These are phyloP conservation scores for Cyberlindnera mycetangii DNA, from an alignment of 805 yeast genomes.

Conservation along the genomic window DNA sequence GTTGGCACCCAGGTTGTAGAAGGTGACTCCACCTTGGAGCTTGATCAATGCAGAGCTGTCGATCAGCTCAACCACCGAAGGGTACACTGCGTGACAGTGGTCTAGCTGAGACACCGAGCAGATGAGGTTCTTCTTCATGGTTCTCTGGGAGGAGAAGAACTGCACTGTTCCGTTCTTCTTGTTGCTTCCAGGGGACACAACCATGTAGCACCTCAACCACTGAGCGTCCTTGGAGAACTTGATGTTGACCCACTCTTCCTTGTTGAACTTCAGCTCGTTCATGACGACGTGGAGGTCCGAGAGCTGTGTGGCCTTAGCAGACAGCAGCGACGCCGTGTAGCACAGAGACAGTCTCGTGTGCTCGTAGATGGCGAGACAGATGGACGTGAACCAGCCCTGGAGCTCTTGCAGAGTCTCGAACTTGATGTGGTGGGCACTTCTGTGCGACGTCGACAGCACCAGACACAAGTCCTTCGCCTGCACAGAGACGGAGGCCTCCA, in stretches of 20 bases:
- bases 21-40: slow-evolving; percentile 50
- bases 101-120: slow-evolving; percentile 44
- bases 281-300: slow-evolving; percentile 58
- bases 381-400: slow-evolving; percentile 43
- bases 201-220: slow-evolving; percentile 56
- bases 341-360: slow-evolving; percentile 55
- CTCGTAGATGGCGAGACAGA: slow-evolving; percentile 56
- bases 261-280: slow-evolving; percentile 43
- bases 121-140: slow-evolving; percentile 48
- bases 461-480: slow-evolving; percentile 5
- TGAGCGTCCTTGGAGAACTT: slow-evolving; percentile 56
- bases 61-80: slow-evolving; percentile 49
- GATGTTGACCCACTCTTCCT: slow-evolving; percentile 61
- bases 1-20: slow-evolving; percentile 27
- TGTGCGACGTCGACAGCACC: slow-evolving; percentile 15
- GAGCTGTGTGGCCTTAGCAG: slow-evolving; percentile 53
- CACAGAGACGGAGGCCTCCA: slow-evolving; percentile 18
- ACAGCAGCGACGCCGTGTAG: slow-evolving; percentile 61
- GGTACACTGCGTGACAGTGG: slow-evolving; percentile 54
- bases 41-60: slow-evolving; percentile 56
- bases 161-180: slow-evolving; percentile 45
- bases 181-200: slow-evolving; percentile 43
- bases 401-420: slow-evolving; percentile 15
- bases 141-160: slow-evolving; percentile 48
- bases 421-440: slow-evolving; percentile 23